Evolutionary conservation across 257 asterid species (phyloP).

Genomic region (Salvia splendens): DNA sequence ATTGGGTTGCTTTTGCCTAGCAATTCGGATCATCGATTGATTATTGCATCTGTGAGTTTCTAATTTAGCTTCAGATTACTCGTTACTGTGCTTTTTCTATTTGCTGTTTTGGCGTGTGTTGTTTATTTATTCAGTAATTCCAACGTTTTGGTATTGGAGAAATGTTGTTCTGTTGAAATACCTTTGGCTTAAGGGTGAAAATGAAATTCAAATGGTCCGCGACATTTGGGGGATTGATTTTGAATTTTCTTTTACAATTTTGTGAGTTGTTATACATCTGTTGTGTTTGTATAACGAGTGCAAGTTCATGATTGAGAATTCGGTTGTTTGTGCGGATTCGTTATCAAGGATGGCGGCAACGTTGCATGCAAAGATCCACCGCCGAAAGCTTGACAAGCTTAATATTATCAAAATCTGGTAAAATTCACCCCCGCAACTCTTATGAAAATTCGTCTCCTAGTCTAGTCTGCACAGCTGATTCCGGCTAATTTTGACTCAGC

Average conservation of each 20-base stretch:
- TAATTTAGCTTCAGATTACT: conserved; percentile 18
- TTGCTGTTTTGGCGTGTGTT: background rate
- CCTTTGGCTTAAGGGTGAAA: background rate
- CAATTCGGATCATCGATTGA: conserved; percentile 11
- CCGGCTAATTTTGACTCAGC: conserved; percentile 40
- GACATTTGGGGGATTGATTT: too few species aligned
- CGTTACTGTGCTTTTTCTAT: background rate
- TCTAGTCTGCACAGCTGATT: background rate
- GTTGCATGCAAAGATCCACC: conserved; percentile 70
- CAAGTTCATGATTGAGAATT: conserved; percentile 14
- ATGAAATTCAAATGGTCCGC: background rate
- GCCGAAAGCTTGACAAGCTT: conserved; percentile 71
- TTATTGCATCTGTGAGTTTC: conserved; percentile 1
- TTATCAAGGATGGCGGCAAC: conserved; percentile 94
- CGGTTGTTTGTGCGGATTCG: conserved; percentile 17
- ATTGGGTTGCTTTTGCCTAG: background rate
- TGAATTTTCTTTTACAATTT: background rate
- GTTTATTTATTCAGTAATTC: background rate
- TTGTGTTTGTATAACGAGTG: background rate
- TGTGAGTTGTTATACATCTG: background rate
- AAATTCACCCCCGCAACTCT: background rate
- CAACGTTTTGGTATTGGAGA: background rate
- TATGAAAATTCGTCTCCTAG: background rate
- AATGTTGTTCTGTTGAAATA: background rate
- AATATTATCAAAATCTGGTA: conserved; percentile 83